Conservation (phyloP, 768 basidiomycete genomes). For the Boletus huronensis region DNA sequence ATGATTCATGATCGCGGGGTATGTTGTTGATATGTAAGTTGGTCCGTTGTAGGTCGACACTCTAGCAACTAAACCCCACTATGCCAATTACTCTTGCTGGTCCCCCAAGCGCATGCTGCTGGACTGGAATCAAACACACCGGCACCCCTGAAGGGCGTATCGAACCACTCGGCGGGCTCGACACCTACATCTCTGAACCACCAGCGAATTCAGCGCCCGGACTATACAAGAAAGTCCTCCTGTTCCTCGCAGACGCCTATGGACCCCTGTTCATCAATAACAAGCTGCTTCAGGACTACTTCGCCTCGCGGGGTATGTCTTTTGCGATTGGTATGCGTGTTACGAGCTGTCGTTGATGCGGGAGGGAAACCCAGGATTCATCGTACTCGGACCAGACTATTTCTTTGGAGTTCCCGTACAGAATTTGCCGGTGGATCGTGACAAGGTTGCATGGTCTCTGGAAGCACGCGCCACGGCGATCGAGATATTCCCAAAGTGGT, state of each 20-base stretch:
- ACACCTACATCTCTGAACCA: constrained; percentile 56
- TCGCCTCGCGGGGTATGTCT: constrained; percentile 49
- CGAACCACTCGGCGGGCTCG: constrained; percentile 43
- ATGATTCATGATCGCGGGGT: background rate
- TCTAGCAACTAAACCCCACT: background rate
- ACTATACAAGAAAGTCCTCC: constrained; percentile 41
- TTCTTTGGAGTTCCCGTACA: constrained; percentile 53
- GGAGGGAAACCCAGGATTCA: constrained; percentile 40
- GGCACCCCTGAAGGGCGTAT: constrained; percentile 45
- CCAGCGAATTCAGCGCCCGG: constrained; percentile 16
- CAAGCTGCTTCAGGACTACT: constrained; percentile 57
- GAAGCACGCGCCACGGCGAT: constrained; percentile 35
- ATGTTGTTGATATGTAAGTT: background rate
- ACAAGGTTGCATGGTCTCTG: constrained; percentile 42
- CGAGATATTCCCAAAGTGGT: constrained; percentile 46
- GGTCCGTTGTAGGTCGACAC: background rate
- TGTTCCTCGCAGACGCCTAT: constrained; percentile 56
- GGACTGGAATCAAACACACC: constrained; percentile 45
- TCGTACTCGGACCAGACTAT: constrained; percentile 58
- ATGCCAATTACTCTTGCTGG: constrained; percentile 33
- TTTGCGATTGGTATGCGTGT: background rate
- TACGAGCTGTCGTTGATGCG: background rate
- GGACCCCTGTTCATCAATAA: constrained; percentile 56
- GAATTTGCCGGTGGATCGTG: constrained; percentile 31
- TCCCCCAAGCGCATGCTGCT: constrained; percentile 48